phyloP scores from a whole-genome alignment of 306 rosid species.

The Medicago ruthenica region DNA sequence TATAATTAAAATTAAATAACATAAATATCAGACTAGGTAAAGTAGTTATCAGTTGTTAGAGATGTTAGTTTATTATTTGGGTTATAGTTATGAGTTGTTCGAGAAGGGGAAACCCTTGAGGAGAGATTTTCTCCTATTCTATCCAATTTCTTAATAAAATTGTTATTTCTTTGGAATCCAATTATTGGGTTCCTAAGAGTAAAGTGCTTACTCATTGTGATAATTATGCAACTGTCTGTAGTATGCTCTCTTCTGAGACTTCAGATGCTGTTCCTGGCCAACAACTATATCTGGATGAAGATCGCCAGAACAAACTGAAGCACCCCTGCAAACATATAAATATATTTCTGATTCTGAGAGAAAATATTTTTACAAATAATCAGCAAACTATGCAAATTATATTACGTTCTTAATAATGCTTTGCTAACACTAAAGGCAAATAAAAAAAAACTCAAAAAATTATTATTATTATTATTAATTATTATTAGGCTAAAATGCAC shows the following conservation, averaged over 20 bases:
- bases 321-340: constrained; percentile 70
- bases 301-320: constrained; percentile 80
- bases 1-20: too few species aligned
- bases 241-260: constrained; percentile 65
- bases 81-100: too few species aligned
- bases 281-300: constrained; percentile 87
- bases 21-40: too few species aligned
- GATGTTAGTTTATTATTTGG: too few species aligned
- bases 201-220: constrained; percentile 73
- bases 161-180: too few species aligned
- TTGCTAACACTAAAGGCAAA: constrained; percentile 10
- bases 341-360: constrained; percentile 36
- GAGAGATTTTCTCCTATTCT: too few species aligned
- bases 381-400: constrained; percentile 21
- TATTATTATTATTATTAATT: too few species aligned
- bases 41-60: too few species aligned
- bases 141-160: too few species aligned
- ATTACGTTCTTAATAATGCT: constrained; percentile 15
- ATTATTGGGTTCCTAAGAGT: too few species aligned
- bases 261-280: constrained; percentile 58
- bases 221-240: constrained; percentile 70
- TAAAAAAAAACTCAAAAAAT: not conserved
- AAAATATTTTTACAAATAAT: constrained; percentile 36
- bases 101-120: too few species aligned
- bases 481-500: too few species aligned